Evolutionary conservation across 306 rosid genomes (phyloP).

Genomic region (Prunus salicina): DNA sequence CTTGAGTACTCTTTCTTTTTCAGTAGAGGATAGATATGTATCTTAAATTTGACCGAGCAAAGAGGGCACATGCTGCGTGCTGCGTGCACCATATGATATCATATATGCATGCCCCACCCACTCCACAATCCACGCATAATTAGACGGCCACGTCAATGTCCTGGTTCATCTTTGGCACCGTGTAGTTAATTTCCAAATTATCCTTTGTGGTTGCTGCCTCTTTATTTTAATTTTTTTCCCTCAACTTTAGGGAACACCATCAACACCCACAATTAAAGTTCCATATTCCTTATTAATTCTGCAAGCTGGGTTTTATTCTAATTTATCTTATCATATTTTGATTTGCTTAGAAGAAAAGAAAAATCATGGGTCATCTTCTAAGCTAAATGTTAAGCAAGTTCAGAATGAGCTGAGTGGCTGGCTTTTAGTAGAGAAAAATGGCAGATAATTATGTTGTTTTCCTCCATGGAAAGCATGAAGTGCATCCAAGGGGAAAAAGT

Average conservation of each 20-base stretch:
- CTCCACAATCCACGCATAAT: conserved; percentile 77
- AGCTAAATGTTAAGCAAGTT: background rate
- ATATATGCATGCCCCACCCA: conserved; percentile 56
- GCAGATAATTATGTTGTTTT: conserved; percentile 27
- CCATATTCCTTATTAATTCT: background rate
- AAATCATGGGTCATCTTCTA: conserved; percentile 5
- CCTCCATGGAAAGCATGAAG: background rate
- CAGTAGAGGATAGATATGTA: conserved; percentile 22
- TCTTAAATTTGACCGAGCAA: conserved; percentile 29
- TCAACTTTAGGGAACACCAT: conserved; percentile 16
- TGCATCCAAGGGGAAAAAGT: background rate
- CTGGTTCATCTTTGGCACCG: background rate
- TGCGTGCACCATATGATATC: conserved; percentile 28
- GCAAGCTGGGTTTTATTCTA: conserved; percentile 1
- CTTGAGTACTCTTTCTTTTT: background rate
- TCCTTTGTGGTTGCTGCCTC: too few relatives aligned
- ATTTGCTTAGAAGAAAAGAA: conserved; percentile 34
- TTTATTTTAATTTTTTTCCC: background rate
- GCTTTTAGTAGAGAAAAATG: conserved; percentile 1
- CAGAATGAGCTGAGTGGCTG: too few relatives aligned
- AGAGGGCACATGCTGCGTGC: conserved; percentile 52
- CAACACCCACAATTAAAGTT: conserved; percentile 5
- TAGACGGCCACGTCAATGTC: conserved; percentile 27
- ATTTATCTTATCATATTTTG: background rate
- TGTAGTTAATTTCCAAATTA: too few relatives aligned